Evolutionary conservation across 345 rosid species (phyloP), one percentile per base, ranked within the genome.

Genomic region (Linum tenue): DNA sequence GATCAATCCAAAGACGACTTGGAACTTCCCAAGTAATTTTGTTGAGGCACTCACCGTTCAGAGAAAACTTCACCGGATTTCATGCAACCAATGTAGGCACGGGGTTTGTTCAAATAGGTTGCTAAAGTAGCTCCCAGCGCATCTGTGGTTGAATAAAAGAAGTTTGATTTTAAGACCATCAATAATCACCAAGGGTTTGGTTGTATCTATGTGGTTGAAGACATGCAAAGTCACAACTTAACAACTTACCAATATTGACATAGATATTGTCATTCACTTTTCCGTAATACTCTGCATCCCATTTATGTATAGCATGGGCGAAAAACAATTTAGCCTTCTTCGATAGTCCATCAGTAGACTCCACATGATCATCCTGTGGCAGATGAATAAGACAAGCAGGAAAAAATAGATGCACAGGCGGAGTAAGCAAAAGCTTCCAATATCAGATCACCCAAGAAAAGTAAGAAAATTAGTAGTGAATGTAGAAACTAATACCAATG

Each of bases 301-400:
- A 57, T 22, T 57, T 57, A 22, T 17, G 10, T 7, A 37, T 37
- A 22, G 60, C 60, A 57, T 57, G 38, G 38, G 60, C 60, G 38
- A 57, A 57, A 37, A 57, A 57, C 9, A 57, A 57, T 57, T 57
- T 57, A 57, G 60, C 60, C 60, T 57, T 57, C 60, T 57, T 57
- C 38, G 60, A 31, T 10, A 57, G 60, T 37, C 38, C 60, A 7
- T 57, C 38, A 7, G 9, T 10, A 17, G 16, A 10, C 22, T 57
- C 60, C 9, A 57, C 60, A 57, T 57, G 60, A 7, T 57, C 60
- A 57, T 57, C 60, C 60, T 57, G 38, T 17, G 38, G 12, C 9
- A 31, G 12, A 17, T n/a, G 9, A 9, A 15, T 15, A 48, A 3
- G 14, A 14, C 2, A 7, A 44, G 12, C 51, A 44, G 51, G 7